Conservation (phyloP, 2,329 filamentous ascomycete species). For the Fusarium virguliforme region DNA sequence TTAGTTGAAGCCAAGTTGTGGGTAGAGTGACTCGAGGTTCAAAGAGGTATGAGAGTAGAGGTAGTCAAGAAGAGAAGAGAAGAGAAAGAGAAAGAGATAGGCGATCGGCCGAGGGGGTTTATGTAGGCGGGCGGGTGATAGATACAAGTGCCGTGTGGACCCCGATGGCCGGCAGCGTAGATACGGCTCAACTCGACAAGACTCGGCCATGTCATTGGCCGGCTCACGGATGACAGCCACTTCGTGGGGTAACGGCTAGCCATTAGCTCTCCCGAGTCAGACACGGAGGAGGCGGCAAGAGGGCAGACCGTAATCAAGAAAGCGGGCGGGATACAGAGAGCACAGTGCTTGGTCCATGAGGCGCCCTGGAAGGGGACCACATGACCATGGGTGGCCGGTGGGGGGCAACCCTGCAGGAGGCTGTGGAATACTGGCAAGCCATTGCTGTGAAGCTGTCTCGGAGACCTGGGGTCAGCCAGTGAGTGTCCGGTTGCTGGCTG, state of each 20-base stretch:
- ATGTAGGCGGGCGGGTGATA: conserved; percentile 36
- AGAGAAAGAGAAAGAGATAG: conserved; percentile 29
- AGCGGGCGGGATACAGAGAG: conserved; percentile 11
- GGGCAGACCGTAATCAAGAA: conserved; percentile 31
- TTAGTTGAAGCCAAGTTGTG: conserved; percentile 40
- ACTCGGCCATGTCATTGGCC: conserved; percentile 30
- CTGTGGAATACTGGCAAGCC: conserved; percentile 35
- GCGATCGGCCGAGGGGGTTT: conserved; percentile 38
- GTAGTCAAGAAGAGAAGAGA: conserved; percentile 9
- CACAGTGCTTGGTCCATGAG: conserved; percentile 42
- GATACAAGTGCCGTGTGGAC: conserved; percentile 35
- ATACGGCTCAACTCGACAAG: conserved; percentile 36
- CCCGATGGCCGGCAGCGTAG: conserved; percentile 32
- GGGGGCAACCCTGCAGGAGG: conserved; percentile 35
- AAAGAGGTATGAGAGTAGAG: conserved; percentile 21
- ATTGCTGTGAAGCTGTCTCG: conserved; percentile 32
- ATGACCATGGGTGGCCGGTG: conserved; percentile 34
- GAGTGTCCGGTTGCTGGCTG: conserved; percentile 16
- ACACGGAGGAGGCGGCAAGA: conserved; percentile 17
- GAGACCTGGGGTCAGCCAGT: conserved; percentile 31
- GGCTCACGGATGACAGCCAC: conserved; percentile 29
- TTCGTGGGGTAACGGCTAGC: conserved; percentile 40
- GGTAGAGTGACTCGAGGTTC: conserved; percentile 24
- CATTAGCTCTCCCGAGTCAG: conserved; percentile 29
- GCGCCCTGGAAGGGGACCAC: conserved; percentile 27